phyloP scores from a whole-genome alignment of 2,329 filamentous ascomycete species.

The Cordyceps fumosorosea region DNA sequence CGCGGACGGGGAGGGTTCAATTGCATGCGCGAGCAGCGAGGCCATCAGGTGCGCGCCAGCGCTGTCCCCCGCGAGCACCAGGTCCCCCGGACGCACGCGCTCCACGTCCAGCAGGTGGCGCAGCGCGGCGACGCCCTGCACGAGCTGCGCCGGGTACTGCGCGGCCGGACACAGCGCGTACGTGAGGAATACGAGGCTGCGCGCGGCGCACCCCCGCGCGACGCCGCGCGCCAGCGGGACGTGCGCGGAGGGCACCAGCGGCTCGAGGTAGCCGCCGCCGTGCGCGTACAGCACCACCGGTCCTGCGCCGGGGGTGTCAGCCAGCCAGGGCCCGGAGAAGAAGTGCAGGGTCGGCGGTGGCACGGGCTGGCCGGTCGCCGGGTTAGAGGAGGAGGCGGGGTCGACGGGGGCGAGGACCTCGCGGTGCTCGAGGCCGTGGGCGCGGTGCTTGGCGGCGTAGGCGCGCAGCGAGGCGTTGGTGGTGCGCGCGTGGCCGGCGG shows the following conservation, averaged over 20 bases:
- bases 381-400: not conserved
- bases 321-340: slow-evolving; percentile 8
- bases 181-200: slow-evolving; percentile 17
- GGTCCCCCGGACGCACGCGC: slow-evolving; percentile 10
- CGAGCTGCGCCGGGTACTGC: slow-evolving; percentile 19
- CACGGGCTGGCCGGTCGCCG: not conserved
- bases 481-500: not conserved
- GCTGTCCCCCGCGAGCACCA: slow-evolving; percentile 19
- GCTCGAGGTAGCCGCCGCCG: slow-evolving; percentile 20
- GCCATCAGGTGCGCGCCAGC: slow-evolving; percentile 19
- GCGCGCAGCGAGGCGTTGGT: not conserved
- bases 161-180: slow-evolving; percentile 20
- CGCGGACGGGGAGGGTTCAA: slow-evolving; percentile 15
- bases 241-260: slow-evolving; percentile 15
- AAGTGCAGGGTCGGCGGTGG: slow-evolving; percentile 16
- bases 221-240: slow-evolving; percentile 16
- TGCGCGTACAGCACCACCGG: slow-evolving; percentile 19
- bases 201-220: slow-evolving; percentile 11
- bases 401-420: slow-evolving; percentile 1
- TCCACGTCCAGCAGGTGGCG: slow-evolving; percentile 16
- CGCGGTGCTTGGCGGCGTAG: not conserved
- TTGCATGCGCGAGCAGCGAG: slow-evolving; percentile 18
- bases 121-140: slow-evolving; percentile 17
- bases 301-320: not conserved
- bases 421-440: not conserved